These are phyloP conservation scores for Gnetum montanum DNA, from an alignment of 75 land plant genomes.

Conservation along the genomic window DNA sequence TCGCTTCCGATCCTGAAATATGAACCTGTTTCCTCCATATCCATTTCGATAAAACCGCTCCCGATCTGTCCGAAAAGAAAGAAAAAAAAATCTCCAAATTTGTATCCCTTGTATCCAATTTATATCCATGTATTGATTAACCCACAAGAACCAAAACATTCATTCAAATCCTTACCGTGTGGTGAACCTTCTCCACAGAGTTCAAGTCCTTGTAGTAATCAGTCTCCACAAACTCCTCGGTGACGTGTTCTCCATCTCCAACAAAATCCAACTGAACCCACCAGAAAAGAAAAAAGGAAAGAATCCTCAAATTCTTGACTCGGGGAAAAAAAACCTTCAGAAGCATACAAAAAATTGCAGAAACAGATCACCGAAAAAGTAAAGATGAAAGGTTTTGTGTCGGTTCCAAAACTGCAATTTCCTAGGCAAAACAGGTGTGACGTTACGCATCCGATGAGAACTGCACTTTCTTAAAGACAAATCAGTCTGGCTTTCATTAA, in stretches of 20 bases:
- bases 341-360: too few relatives aligned
- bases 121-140: neutral
- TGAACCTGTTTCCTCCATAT: neutral
- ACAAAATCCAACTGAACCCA: neutral
- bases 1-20: neutral
- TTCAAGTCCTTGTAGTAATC: slow-evolving; percentile 30
- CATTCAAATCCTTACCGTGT: slow-evolving; percentile 19
- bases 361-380: too few relatives aligned
- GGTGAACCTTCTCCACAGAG: slow-evolving; percentile 29
- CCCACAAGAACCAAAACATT: neutral
- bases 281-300: slow-evolving; percentile 7
- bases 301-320: too few relatives aligned
- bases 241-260: neutral
- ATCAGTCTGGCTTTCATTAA: too few relatives aligned
- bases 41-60: slow-evolving; percentile 30
- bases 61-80: slow-evolving; percentile 17
- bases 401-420: too few relatives aligned
- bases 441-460: too few relatives aligned
- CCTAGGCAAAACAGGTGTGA: too few relatives aligned
- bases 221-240: slow-evolving; percentile 43
- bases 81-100: neutral
- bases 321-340: too few relatives aligned
- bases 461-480: too few relatives aligned
- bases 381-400: too few relatives aligned
- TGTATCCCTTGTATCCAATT: neutral